These are phyloP conservation scores for Tulasnella sp. DNA, from an alignment of 768 basidiomycete species.

Conservation along the genomic window DNA sequence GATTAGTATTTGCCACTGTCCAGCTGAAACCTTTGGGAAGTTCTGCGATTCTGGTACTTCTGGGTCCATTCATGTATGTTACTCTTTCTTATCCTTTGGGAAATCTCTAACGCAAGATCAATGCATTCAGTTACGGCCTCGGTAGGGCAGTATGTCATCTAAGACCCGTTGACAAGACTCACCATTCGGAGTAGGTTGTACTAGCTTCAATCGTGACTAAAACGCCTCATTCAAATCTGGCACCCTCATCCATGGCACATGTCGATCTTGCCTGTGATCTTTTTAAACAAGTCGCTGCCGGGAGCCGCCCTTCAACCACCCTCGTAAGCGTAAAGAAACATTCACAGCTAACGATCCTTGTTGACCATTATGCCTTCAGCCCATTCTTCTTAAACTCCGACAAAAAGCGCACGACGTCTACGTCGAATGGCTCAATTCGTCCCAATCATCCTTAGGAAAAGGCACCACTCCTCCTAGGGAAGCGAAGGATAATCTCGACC, in stretches of 20 bases:
- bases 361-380: background rate
- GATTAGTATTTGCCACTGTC: background rate
- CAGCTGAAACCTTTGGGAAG: conserved; percentile 26
- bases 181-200: conserved; percentile 44
- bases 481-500: conserved; percentile 7
- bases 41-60: conserved; percentile 49
- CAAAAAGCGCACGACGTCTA: conserved; percentile 1
- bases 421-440: conserved; percentile 5
- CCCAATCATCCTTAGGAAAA: background rate
- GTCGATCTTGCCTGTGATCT: conserved; percentile 28
- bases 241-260: conserved; percentile 56
- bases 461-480: background rate
- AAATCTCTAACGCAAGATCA: background rate
- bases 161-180: background rate
- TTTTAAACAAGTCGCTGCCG: conserved; percentile 10
- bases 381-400: conserved; percentile 12
- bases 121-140: background rate
- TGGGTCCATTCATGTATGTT: conserved; percentile 8
- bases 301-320: conserved; percentile 10
- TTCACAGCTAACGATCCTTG: background rate
- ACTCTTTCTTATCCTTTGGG: background rate
- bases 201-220: conserved; percentile 66
- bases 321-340: background rate
- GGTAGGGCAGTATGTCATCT: background rate
- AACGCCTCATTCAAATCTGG: conserved; percentile 59